Base-by-base conservation (phyloP, 2,329 filamentous ascomycete species). In the Cercospora sojina region DNA sequence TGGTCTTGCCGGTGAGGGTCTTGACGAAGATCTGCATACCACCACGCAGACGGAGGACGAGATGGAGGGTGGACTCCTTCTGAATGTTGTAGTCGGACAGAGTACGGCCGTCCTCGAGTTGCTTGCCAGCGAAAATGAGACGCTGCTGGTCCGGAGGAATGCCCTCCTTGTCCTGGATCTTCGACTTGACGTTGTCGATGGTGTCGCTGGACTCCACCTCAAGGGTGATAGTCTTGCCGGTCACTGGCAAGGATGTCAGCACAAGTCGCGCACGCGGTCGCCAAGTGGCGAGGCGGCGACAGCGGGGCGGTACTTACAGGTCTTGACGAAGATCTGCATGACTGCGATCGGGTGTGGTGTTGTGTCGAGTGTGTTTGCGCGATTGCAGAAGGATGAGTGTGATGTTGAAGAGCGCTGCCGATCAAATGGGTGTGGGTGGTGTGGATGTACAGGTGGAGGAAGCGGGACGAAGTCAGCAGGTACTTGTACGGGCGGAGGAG, bases 1-100 rank as follows among this genome's bases (percentile, higher is more conserved):
- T 97, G 84, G 94, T 98, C 92, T 98, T 98, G 86, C 94, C 94
- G 88, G 94, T 97, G 81, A 97, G 92, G 88, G 94, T 97, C 91
- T 97, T 98, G 86, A 98, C 94, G 91, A 98, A 98, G 90, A 57
- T 93, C 92, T 70, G 96, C 96, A 77, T 69, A 82, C 84, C 84
- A 74, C 84, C 85, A 79, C 85, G 85, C 16, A 87, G 84, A 78
- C 85, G 83, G 71, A 87, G 83, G 75, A 89, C 87, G 79, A 89
- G 82, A 78, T 89, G 87, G 66, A 89, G 83, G 2, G 87, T 89
- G 66, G 83, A 86, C 81, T 89, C 87, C 83, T 89, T 79, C 71
- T 97, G 93, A 62, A 97, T 97, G 83, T 96, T 96, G 87, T 97
- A 97, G 79, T 96, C 93, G 68, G 87, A 90, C 0, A 96, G 85